Evolutionary conservation across 202 grass and related monocot species (phyloP).

Genomic region (Bolboschoenoplectus hybrid): DNA sequence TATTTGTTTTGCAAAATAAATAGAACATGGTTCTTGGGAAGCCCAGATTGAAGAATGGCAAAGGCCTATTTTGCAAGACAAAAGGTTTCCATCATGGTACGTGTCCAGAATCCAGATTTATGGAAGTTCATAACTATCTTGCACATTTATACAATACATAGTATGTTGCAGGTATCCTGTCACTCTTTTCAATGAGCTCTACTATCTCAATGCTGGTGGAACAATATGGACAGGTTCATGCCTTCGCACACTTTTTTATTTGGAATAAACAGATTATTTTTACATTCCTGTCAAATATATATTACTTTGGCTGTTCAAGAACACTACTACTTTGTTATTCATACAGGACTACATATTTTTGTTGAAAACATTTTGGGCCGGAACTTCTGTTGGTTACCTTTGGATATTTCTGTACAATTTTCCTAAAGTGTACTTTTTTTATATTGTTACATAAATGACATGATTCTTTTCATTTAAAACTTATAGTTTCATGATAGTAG

Average conservation of each 20-base stretch:
- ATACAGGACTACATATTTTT: neutral
- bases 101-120: conserved; percentile 23
- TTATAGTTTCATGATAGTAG: conserved; percentile 19
- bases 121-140: conserved; percentile 11
- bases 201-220: conserved; percentile 98
- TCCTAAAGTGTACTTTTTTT: neutral
- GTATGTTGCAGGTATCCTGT: conserved; percentile 71
- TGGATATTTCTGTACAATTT: neutral
- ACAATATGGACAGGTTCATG: conserved; percentile 95
- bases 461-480: conserved; percentile 39
- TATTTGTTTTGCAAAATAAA: conserved; percentile 8
- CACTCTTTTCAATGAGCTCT: conserved; percentile 98
- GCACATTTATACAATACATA: conserved; percentile 34
- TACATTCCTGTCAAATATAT: neutral
- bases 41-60: conserved; percentile 91
- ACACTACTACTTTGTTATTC: neutral
- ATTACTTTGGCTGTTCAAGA: neutral
- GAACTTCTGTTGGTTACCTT: neutral
- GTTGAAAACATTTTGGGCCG: neutral
- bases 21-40: conserved; percentile 92
- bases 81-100: conserved; percentile 80
- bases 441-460: conserved; percentile 19
- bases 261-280: conserved; percentile 5
- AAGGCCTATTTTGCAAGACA: conserved; percentile 79
- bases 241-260: conserved; percentile 22